Base-by-base conservation (phyloP, 179 eudicot species). In the Silene noctiflora region DNA sequence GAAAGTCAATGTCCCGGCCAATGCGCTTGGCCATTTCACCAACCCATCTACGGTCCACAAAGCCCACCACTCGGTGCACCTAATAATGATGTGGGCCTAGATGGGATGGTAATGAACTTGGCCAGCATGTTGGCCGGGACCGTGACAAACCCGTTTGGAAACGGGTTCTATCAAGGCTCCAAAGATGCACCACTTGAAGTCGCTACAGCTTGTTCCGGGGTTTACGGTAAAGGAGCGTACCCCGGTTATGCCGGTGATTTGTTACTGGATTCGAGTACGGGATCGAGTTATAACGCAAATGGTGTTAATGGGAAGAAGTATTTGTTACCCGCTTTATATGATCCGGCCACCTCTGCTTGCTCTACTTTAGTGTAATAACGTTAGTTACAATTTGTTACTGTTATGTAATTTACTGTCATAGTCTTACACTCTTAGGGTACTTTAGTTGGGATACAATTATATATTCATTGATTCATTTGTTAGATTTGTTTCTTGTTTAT, bases 41-140 rank as follows among this genome's bases (percentile, higher is more conserved):
- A 84, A 77, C 87, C 87, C 81, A 82, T 84, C 11, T 84, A 84
- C 87, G 87, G 87, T 77, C 87, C 87, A 53, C 87, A 84, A 42
- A 79, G 79, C 77, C 39, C 83, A 4, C 79, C 87, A 3, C 44
- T 84, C 2, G 81, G 77, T 9, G 81, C 83, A 1, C 85, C 87
- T 0, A 84, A 84, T 46, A 56, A 44, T 48, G 85, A 84, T 29
- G 85, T 84, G 64, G 87, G 87, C 4, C 1, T 82, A 8, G 87
- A 84, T 21, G 87, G 85, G 14, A 75, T 82, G 81, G 71, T 84
- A 16, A 82, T 79, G 4, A 84, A 84, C 75, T 35, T 84, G 27
- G 87, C 87, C 3, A 73, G 77, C 11, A 39, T 84, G 53, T 19
- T 84, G 42, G 85, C 87, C 0, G 87, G 85, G 1, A 84, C 87